A percentile compares a stretch with the other conserved stretches of the same genome.
Conservation (phyloP, 306 rosid species). For the Fagus crenata region DNA sequence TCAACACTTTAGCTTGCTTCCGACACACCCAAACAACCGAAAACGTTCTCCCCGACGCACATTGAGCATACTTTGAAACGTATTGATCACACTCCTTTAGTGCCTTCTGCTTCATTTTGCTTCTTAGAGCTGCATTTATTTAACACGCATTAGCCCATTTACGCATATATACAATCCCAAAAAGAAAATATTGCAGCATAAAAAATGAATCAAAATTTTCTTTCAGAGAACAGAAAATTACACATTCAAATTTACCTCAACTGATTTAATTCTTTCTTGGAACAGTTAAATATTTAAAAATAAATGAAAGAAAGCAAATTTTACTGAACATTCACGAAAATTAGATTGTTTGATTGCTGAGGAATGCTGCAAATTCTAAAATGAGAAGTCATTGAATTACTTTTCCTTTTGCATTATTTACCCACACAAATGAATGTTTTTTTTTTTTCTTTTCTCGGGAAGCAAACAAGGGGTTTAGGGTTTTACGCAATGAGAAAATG, state of each 20-base stretch:
- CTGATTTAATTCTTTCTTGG: neutral
- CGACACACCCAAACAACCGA: conserved; percentile 90
- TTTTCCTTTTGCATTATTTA: neutral
- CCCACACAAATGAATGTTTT: neutral
- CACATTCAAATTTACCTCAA: neutral
- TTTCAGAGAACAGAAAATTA: neutral
- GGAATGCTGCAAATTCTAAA: neutral
- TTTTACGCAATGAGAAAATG: conserved; percentile 8
- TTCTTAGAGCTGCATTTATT: conserved; percentile 62
- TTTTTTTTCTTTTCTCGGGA: neutral
- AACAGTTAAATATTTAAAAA: neutral
- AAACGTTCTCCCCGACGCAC: conserved; percentile 74
- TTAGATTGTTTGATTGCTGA: neutral
- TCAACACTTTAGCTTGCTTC: conserved; percentile 72
- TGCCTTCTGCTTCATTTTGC: conserved; percentile 96
- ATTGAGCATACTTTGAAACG: conserved; percentile 77
- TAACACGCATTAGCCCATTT: neutral
- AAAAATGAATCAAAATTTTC: neutral
- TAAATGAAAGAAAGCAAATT: neutral
- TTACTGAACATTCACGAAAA: neutral
- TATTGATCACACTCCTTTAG: conserved; percentile 71
- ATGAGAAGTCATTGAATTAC: neutral
- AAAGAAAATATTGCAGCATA: neutral
- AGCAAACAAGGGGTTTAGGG: conserved; percentile 28
- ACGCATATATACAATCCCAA: neutral